These are phyloP conservation scores for Beauveria sp. DNA, from an alignment of 2,329 filamentous ascomycete species.

Conservation along the genomic window DNA sequence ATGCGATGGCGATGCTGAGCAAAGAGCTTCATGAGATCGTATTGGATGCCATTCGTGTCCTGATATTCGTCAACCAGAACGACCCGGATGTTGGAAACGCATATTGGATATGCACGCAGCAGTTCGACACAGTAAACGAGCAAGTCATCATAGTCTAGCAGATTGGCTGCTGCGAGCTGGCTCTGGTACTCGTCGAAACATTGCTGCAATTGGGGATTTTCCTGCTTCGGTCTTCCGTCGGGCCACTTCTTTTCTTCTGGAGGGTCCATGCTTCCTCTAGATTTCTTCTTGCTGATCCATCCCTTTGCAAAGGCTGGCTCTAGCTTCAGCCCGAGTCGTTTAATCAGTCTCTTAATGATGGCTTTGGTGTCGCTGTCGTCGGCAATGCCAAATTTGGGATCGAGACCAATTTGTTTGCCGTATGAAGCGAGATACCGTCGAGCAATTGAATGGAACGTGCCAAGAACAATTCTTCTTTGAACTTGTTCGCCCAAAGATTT, in stretches of 20 bases:
- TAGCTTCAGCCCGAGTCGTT: constrained; percentile 59
- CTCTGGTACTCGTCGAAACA: constrained; percentile 71
- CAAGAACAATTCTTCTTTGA: constrained; percentile 72
- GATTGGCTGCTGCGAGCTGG: constrained; percentile 65
- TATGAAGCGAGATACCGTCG: constrained; percentile 78
- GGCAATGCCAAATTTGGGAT: constrained; percentile 81
- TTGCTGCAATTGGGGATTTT: constrained; percentile 54
- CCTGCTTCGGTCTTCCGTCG: constrained; percentile 26
- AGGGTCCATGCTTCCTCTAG: constrained; percentile 41
- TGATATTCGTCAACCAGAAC: constrained; percentile 97
- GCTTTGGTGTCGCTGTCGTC: constrained; percentile 73
- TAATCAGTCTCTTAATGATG: constrained; percentile 76
- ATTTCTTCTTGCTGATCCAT: constrained; percentile 66
- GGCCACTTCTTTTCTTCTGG: constrained; percentile 20
- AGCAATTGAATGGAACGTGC: constrained; percentile 92
- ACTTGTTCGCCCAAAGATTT: constrained; percentile 70
- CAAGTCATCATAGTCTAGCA: constrained; percentile 92
- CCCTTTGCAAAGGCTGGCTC: constrained; percentile 64
- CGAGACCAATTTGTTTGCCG: constrained; percentile 74
- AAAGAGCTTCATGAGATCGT: constrained; percentile 85
- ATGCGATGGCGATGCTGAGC: constrained; percentile 67
- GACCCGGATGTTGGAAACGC: constrained; percentile 81
- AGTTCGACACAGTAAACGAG: constrained; percentile 77
- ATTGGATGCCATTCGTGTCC: constrained; percentile 92
- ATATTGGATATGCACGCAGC: constrained; percentile 63